Evolutionary conservation across 768 basidiomycete genomes (phyloP).

Genomic region (Kwoniella dejecticola): DNA sequence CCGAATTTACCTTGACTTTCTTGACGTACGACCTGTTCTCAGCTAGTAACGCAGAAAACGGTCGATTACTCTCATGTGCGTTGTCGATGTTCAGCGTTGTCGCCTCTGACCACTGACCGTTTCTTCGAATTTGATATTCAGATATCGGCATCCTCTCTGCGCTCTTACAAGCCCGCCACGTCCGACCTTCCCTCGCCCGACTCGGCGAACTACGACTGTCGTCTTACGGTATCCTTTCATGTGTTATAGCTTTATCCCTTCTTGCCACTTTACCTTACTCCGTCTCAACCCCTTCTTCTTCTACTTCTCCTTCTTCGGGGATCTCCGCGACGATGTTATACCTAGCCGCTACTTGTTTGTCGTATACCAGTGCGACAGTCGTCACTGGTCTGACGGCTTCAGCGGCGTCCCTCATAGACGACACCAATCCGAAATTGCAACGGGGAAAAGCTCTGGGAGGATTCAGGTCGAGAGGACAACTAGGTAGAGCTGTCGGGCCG

Average conservation of each 20-base stretch:
- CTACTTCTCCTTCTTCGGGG: too few relatives aligned
- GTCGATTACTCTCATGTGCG: slow-evolving; percentile 52
- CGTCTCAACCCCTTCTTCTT: slow-evolving; percentile 59
- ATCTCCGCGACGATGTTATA: slow-evolving; percentile 49
- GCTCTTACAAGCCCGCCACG: slow-evolving; percentile 89
- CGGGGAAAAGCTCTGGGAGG: slow-evolving; percentile 81
- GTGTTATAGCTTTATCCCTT: slow-evolving; percentile 68
- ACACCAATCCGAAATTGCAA: slow-evolving; percentile 64
- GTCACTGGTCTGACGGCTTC: slow-evolving; percentile 89
- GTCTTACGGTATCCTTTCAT: slow-evolving; percentile 72
- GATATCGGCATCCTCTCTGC: slow-evolving; percentile 90
- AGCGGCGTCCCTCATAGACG: slow-evolving; percentile 88
- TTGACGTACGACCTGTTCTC: slow-evolving; percentile 61
- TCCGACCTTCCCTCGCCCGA: slow-evolving; percentile 74
- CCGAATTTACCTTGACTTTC: slow-evolving; percentile 96
- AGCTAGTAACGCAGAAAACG: slow-evolving; percentile 53
- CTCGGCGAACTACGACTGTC: slow-evolving; percentile 83
- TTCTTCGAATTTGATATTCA: slow-evolving; percentile 25
- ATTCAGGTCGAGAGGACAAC: slow-evolving; percentile 83
- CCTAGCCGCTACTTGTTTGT: slow-evolving; percentile 77
- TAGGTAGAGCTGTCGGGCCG: slow-evolving; percentile 90
- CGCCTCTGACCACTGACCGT: neutral
- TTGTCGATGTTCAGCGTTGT: too few relatives aligned
- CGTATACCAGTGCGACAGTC: slow-evolving; percentile 92
- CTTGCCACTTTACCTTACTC: slow-evolving; percentile 72